Evolutionary conservation across 2,329 filamentous ascomycete genomes (phyloP).

Genomic region (Xylariaceae sp.): DNA sequence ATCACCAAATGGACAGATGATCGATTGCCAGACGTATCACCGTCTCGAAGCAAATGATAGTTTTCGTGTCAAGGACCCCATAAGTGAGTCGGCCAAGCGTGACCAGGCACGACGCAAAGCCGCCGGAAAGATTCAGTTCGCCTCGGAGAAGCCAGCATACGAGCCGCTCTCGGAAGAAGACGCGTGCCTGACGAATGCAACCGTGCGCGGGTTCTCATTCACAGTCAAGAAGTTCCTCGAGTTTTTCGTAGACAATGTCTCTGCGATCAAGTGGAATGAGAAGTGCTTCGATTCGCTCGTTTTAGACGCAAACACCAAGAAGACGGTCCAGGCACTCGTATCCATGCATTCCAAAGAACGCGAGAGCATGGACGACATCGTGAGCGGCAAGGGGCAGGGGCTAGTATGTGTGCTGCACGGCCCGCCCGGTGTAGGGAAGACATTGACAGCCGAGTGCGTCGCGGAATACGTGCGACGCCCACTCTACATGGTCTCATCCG

Average conservation of each 20-base stretch:
- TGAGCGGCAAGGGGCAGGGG: conserved; percentile 32
- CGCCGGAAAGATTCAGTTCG: conserved; percentile 24
- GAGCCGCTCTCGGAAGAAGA: conserved; percentile 31
- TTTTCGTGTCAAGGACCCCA: conserved; percentile 24
- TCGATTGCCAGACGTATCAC: conserved; percentile 36
- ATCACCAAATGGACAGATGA: conserved; percentile 24
- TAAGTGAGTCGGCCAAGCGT: conserved; percentile 12
- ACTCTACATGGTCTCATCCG: conserved; percentile 34
- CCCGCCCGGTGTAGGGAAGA: conserved; percentile 44
- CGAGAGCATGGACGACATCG: conserved; percentile 21
- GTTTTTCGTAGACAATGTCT: conserved; percentile 26
- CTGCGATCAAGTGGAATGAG: conserved; percentile 21
- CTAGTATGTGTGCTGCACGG: conserved; percentile 45
- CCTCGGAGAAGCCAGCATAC: conserved; percentile 20
- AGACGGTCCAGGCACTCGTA: conserved; percentile 23
- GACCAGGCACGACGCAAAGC: conserved; percentile 16
- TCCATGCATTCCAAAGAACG: conserved; percentile 15
- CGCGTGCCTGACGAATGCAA: conserved; percentile 25
- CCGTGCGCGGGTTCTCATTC: conserved; percentile 33
- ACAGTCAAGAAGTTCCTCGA: conserved; percentile 33
- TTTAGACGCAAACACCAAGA: conserved; percentile 21
- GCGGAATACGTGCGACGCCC: conserved; percentile 36
- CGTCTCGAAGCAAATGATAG: conserved; percentile 28
- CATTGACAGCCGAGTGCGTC: conserved; percentile 37
- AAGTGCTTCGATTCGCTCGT: conserved; percentile 25